Base-by-base conservation (phyloP, 805 yeast species). In the Pichia ethanolica region DNA sequence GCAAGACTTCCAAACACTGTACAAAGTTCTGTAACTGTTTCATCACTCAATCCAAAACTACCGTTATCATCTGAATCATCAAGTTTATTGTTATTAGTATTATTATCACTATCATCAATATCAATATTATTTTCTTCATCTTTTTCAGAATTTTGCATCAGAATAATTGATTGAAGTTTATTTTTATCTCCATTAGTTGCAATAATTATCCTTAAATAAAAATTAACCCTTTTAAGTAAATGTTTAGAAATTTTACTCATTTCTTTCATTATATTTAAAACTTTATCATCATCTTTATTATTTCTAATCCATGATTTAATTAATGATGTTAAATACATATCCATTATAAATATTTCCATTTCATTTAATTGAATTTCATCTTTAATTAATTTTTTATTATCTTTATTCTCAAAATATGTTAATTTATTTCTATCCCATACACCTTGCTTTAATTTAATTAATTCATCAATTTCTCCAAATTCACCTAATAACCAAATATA, bases 401-500 rank as follows among this genome's bases (percentile, higher is more conserved):
- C n/a, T 7, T 39, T 28, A 28, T 14, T 7, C 13, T 39, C 7
- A 6, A 14, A 12, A 6, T 20, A 20, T n/a, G 20, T 32, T 5
- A 13, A n/a, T 6, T 35, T 25, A 36, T 36, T 7, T 5, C 39
- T 30, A 7, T 28, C 2, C 35, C 30, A 38, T 12, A 49, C 3
- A 6, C 9, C 7, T 4, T 34, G 20, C 14, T 39, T 32, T 10
- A 49, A 11, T 7, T 14, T n/a, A 9, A 49, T n/a, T 14, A 49
- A 35, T 14, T 49, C 49, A 8, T 28, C 35, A 7, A 33, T 8
- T 7, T 34, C 3, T 12, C 40, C 43, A 20, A 32, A 20, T n/a
- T 44, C 37, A 1, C 44, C 46, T 8, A 48, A 30, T 7, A 48
- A 12, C 44, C 47, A 48, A 14, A 48, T 33, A 13, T 38, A 48